phyloP scores from a whole-genome alignment of 495 filamentous ascomycete genomes.

The Tuber borchii region DNA sequence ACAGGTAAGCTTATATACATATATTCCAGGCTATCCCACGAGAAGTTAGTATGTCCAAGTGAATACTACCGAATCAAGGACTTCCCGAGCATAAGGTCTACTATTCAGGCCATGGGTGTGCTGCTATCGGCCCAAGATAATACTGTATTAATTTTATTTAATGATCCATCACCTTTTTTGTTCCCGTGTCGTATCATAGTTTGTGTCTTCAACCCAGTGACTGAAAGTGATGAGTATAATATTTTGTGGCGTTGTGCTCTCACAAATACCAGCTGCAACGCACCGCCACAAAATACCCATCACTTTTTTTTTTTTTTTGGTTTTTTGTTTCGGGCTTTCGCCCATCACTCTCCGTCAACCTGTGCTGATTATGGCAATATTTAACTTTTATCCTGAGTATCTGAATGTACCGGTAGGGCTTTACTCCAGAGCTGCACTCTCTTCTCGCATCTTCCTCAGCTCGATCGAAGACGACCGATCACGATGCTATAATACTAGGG shows the following conservation, averaged over 20 bases:
- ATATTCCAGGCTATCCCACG: not conserved
- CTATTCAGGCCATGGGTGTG: not conserved
- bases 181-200: not conserved
- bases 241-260: not conserved
- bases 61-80: not conserved
- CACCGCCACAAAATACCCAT: not conserved
- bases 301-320: too few species aligned
- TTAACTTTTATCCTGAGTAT: not conserved
- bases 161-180: not conserved
- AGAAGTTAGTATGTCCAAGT: not conserved
- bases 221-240: not conserved
- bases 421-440: not conserved
- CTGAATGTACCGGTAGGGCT: not conserved
- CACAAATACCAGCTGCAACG: not conserved
- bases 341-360: not conserved
- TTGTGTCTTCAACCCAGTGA: not conserved
- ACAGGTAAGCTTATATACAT: not conserved
- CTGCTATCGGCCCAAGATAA: not conserved
- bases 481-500: not conserved
- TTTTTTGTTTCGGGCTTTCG: too few species aligned
- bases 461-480: not conserved
- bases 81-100: not conserved
- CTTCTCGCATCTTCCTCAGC: not conserved
- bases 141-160: not conserved
- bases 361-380: not conserved